phyloP scores from a whole-genome alignment of 192 early-diverging fungal genomes.

The Linnemannia exigua region DNA sequence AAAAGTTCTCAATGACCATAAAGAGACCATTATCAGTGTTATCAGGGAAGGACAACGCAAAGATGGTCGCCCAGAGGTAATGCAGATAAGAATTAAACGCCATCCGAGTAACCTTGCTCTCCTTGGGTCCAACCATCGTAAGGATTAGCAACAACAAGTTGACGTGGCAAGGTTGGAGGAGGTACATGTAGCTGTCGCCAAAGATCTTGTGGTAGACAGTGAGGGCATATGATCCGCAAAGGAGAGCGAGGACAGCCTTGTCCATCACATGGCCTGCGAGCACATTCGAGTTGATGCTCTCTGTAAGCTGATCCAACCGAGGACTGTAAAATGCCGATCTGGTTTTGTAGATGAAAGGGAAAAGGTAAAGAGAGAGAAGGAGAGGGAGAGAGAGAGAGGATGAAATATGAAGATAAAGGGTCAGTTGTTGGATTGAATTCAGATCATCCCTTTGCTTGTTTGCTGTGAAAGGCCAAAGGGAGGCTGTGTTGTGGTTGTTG shows the following conservation, averaged over 20 bases:
- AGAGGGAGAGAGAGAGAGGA: background rate
- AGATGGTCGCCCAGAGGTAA: slow-evolving; percentile 67
- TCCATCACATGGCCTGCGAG: slow-evolving; percentile 50
- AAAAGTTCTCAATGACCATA: slow-evolving; percentile 70
- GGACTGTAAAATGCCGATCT: slow-evolving; percentile 56
- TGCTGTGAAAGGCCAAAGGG: background rate
- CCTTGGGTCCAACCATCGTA: slow-evolving; percentile 59
- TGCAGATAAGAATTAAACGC: slow-evolving; percentile 69
- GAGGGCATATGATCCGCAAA: slow-evolving; percentile 62
- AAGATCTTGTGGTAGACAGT: slow-evolving; percentile 65
- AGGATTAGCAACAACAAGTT: slow-evolving; percentile 60
- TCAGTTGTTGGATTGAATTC: background rate
- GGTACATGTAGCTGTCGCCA: slow-evolving; percentile 60
- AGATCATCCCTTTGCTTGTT: background rate
- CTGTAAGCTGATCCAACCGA: slow-evolving; percentile 45
- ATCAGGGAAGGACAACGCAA: slow-evolving; percentile 65
- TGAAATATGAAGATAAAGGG: background rate
- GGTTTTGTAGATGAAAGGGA: background rate
- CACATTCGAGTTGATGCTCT: slow-evolving; percentile 45
- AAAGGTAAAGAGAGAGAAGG: background rate
- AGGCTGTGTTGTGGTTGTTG: background rate
- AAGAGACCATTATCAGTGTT: slow-evolving; percentile 59
- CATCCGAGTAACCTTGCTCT: slow-evolving; percentile 46
- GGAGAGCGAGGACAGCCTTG: slow-evolving; percentile 47
- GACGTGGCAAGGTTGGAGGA: slow-evolving; percentile 72